Evolutionary conservation across 495 filamentous ascomycete species (phyloP).

Genomic region (Rostrohypoxylon terebratum): DNA sequence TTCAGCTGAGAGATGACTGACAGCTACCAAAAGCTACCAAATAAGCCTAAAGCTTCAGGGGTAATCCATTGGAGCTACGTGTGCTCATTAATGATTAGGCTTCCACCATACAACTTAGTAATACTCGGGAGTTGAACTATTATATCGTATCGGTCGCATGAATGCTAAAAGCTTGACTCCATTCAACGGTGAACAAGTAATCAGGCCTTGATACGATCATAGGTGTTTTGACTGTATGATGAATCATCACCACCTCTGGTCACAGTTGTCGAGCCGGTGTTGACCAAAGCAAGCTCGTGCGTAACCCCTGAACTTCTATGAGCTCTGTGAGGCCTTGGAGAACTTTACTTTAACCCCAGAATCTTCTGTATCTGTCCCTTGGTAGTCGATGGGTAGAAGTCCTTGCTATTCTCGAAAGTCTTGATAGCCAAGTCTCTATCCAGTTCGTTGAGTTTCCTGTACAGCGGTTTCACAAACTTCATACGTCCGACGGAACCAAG

Average conservation of each 20-base stretch:
- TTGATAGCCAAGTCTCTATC: conserved; percentile 78
- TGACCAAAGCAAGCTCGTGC: background rate
- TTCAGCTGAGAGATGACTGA: background rate
- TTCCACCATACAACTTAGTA: conserved; percentile 9
- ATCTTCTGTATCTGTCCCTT: conserved; percentile 86
- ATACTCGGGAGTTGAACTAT: background rate
- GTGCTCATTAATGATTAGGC: conserved; percentile 4
- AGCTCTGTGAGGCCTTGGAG: background rate
- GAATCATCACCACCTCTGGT: background rate
- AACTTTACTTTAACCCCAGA: conserved; percentile 59
- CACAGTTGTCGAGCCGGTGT: background rate
- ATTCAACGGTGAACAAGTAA: background rate
- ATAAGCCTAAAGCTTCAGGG: background rate
- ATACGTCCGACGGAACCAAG: conserved; percentile 88
- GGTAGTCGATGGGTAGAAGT: conserved; percentile 97
- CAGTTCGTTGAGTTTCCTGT: conserved; percentile 74
- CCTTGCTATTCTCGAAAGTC: conserved; percentile 87
- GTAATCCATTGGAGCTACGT: conserved; percentile 17
- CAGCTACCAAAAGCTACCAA: background rate
- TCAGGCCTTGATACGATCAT: background rate
- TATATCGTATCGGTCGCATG: background rate
- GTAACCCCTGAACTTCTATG: background rate
- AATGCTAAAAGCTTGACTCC: background rate
- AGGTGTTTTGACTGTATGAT: background rate
- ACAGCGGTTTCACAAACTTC: conserved; percentile 95